Percentiles rank a stretch among this genome's conserved stretches.
These are phyloP conservation scores for Fusarium sp. DNA, from an alignment of 2,329 filamentous ascomycete genomes.

Conservation along the genomic window DNA sequence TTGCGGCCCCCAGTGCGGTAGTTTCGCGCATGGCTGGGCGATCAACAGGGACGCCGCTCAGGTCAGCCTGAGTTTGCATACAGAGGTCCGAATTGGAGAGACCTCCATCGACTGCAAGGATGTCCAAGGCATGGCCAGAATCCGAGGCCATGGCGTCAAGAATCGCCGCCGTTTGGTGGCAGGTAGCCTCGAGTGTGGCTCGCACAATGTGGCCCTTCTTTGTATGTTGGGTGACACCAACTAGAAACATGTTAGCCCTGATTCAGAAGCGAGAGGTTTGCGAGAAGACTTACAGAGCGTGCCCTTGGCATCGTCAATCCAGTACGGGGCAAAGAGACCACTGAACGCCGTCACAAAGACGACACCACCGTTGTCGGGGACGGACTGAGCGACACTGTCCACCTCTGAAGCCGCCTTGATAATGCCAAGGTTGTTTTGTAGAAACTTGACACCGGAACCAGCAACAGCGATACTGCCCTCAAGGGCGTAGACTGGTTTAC, in stretches of 20 bases:
- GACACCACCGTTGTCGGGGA: constrained; percentile 82
- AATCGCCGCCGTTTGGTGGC: constrained; percentile 93
- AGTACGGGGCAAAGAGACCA: constrained; percentile 91
- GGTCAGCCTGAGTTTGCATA: constrained; percentile 92
- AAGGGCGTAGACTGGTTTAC: constrained; percentile 78
- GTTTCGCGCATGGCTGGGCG: constrained; percentile 91
- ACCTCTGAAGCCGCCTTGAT: constrained; percentile 64
- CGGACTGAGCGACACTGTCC: constrained; percentile 63
- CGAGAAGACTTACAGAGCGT: constrained; percentile 73
- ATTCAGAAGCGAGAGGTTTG: background rate
- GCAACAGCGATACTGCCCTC: constrained; percentile 88
- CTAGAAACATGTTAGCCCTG: constrained; percentile 50
- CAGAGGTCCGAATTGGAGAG: constrained; percentile 90
- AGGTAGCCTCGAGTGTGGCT: constrained; percentile 90
- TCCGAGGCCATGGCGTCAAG: constrained; percentile 92
- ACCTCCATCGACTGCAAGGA: constrained; percentile 87
- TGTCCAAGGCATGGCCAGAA: constrained; percentile 78
- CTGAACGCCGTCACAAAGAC: constrained; percentile 92
- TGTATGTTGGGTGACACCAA: constrained; percentile 88
- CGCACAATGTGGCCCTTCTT: constrained; percentile 87
- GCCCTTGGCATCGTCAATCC: constrained; percentile 92
- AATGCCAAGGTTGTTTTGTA: constrained; percentile 73
- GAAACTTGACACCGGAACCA: constrained; percentile 82
- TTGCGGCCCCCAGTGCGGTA: constrained; percentile 87
- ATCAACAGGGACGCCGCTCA: constrained; percentile 84